Evolutionary conservation across 2,329 filamentous ascomycete species (phyloP), one percentile per base, ranked within the genome.

Genomic region (Akanthomyces muscarius): DNA sequence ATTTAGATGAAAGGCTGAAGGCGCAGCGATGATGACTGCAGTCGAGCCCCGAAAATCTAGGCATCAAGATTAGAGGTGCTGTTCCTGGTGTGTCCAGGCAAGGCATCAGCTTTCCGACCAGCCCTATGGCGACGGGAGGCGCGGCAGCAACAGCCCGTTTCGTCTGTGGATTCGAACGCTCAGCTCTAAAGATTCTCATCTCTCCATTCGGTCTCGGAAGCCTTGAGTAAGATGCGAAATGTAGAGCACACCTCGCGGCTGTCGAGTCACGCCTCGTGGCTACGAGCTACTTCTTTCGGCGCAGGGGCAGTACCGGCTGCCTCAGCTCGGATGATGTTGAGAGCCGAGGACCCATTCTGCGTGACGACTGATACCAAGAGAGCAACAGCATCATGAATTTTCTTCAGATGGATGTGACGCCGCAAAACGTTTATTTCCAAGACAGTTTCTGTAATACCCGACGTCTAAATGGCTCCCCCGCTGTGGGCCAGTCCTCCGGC

Each of bases 391-490:
- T 47, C 21, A 7, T 14, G 7, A 10, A 4, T 18, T 33, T 4
- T 41, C 38, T 41, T 14, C 38, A 41, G 3, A 41, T 16, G 13
- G 11, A 41, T 16, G 36, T 16, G 14, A 16, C 7, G 38, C 2
- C 33, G 10, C 14, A 41, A 11, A 5, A 16, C 3, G 14, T 41
- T 14, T 23, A 14, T 7, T 25, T 53, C 51, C 51, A 33, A 16
- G 25, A 42, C 38, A 16, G 33, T 18, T n/a, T n/a, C 47, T 60
- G 5, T 51, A 53, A 53, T 54, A 47, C 28, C 58, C 58, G 50
- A 44, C 58, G 38, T 28, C 38, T 38, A n/a, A 47, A 61, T 41
- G 21, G 25, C n/a, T 47, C 25, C 44, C 53, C 53, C 53, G 53
- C 53, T 56, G 53, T 56, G 41, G 41, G 53, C 53, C 53, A 33